Base-by-base conservation (phyloP, 352 stramenopile genomes). In the Phytopythium sindhum region DNA sequence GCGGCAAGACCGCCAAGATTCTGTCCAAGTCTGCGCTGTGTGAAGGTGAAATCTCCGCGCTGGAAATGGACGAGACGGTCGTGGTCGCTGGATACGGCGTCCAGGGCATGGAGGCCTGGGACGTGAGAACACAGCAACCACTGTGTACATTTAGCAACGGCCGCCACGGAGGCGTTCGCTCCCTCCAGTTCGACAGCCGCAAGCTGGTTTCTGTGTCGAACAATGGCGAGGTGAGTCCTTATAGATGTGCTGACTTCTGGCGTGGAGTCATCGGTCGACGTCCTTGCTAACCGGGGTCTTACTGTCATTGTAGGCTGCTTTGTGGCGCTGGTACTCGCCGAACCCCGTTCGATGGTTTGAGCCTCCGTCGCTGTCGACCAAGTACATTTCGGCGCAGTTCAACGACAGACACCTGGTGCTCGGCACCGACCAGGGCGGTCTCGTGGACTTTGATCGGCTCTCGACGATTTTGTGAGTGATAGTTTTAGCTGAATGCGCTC, bases 1-100 rank as follows among this genome's bases (percentile, higher is more conserved):
- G 88, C 45, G 88, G 88, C 39, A 96, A 96, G 63, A 93, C 79
- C 17, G 84, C 88, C 19, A 96, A 95, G 68, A 87, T 96, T 35
- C 72, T 94, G 61, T 77, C 78, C 53, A 96, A 94, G 68, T 96
- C 88, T 0, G 82, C 80, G 4, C 64, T 96, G 47, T 95, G 86
- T 42, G 73, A 88, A 60, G 88, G 88, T 23, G 66, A 70, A 7
- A 89, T 96, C 55, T 90, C 81, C 3, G 81, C 80, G 5, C 75
- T 96, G 7, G 86, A 96, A 66, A 96, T 96, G 88, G 88, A 96
- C 64, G 88, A 96, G 57, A 93, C 84, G 33, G 84, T 94, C 17
- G 88, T 96, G 24, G 84, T 96, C 45, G 88, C 88, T 31, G 88
- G 84, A 53, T 96, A 95, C 72, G 78, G 64, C 4, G 74, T 82